Percentiles rank a stretch among this genome's conserved stretches.
phyloP scores from a whole-genome alignment of 2,329 filamentous ascomycete species.

The Sporothrix schenckii region DNA sequence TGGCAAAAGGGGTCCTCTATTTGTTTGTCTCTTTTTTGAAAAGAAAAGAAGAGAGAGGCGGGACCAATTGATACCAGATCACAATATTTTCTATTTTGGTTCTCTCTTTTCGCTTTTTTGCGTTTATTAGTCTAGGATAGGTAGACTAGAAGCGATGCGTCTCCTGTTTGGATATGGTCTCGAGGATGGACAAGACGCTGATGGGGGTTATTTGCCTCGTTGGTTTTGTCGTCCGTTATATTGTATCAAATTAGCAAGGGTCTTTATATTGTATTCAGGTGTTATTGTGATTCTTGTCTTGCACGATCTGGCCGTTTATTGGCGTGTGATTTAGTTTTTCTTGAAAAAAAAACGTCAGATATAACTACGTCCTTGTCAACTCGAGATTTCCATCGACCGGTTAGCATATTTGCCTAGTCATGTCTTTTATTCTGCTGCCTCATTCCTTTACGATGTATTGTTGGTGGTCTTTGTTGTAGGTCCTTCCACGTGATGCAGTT shows the following conservation, averaged over 20 bases:
- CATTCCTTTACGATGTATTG: neutral
- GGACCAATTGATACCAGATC: constrained; percentile 29
- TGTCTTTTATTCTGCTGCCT: neutral
- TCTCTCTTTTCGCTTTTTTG: constrained; percentile 4
- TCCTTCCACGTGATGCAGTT: constrained; percentile 12
- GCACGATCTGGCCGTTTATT: no score
- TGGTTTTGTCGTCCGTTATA: neutral
- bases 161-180: constrained; percentile 6
- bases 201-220: neutral
- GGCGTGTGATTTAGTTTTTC: no score
- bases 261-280: neutral
- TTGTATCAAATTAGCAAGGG: constrained; percentile 1
- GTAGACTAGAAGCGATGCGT: neutral
- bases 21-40: neutral
- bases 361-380: neutral
- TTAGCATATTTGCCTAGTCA: neutral
- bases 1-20: neutral
- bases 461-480: constrained; percentile 15
- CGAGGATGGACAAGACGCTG: neutral
- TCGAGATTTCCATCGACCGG: neutral
- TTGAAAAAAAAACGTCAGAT: neutral
- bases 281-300: neutral
- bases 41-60: neutral
- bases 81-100: neutral
- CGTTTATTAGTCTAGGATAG: neutral